Base-by-base conservation (phyloP, 2,329 filamentous ascomycete species). In the Epichloe typhina region DNA sequence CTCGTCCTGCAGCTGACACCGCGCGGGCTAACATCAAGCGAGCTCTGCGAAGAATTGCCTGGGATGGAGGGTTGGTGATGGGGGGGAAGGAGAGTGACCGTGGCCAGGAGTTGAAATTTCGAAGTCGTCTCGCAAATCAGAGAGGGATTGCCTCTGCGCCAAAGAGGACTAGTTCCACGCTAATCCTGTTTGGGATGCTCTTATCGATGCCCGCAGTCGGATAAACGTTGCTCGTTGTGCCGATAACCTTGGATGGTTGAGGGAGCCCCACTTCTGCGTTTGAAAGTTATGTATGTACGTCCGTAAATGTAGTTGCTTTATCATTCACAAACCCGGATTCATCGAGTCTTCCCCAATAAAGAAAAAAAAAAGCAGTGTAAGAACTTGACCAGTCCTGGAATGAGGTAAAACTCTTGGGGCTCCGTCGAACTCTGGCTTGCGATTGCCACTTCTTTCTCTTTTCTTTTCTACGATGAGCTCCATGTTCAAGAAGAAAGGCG, bases 401-500 rank as follows among this genome's bases (percentile, higher is more conserved):
- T 37, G 19, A 37, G 40, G 37, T 46, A 8, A 46, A 26, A 13
- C 19, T 45, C 38, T 40, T 15, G 49, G n/a, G 4, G 12, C 41
- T 6, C 21, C 33, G 45, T 17, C 9, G 33, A 37, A 26, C 3
- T n/a, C 33, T 46, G 36, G 26, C 38, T 37, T 39, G 26, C 13
- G 5, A 33, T 19, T 13, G 3, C 23, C 19, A 19, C 8, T 15
- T n/a, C 12, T 15, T n/a, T 8, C 17, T 26, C 36, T 26, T 37
- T 43, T 2, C 12, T 46, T 33, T 21, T 40, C 52, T 69, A 73
- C 68, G 58, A 83, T 85, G 72, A 80, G 76, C 68, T 77, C 74
- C 53, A 83, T 84, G 69, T 75, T 83, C 66, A 86, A 86, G 69
- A 85, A 86, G 67, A 72, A 74, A 58, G 74, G 72, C 61, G 73